Evolutionary conservation across 805 yeast genomes (phyloP), one percentile per base, ranked within the genome.

Genomic region (Kuraishia molischiana): DNA sequence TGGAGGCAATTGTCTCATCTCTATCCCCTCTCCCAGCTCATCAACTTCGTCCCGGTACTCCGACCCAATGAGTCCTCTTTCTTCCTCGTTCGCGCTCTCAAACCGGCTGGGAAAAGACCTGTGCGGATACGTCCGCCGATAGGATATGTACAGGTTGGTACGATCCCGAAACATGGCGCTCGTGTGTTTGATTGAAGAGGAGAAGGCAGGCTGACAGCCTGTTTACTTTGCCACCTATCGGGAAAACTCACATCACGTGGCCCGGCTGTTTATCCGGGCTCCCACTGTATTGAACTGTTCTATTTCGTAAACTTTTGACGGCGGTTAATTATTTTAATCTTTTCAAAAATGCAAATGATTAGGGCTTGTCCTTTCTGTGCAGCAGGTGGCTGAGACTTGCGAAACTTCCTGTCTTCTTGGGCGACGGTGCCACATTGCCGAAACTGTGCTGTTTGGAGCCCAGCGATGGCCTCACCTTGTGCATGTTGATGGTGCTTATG

Each of bases 121-220:
- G 46, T 87, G 87, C 0, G 95, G 94, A 40, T 79, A 81, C 9
- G 97, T 87, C 42, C 92, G 76, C 44, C 98, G 75, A 54, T 84
- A 90, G 34, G 97, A 86, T 18, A 87, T 64, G 58, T 70, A 90
- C 45, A 90, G 69, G 53, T 89, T 90, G n/a, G 98, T 92, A 56
- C 97, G 69, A 61, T 92, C 97, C 56, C 97, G 71, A 52, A 83
- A 85, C 96, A 90, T 86, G 8, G 26, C 11, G 26, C 8, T 22
- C 8, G 26, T 22, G 10, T 22, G 11, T 22, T 8, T 8, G 11
- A 22, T 22, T 22, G 10, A 8, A n/a, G n/a, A n/a, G n/a, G n/a
- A n/a, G n/a, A n/a, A n/a, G n/a, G n/a, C n/a, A n/a, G n/a, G n/a
- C n/a, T n/a, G n/a, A n/a, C n/a, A n/a, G n/a, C n/a, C n/a, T n/a